A percentile compares a stretch with the other conserved stretches of the same genome.
Evolutionary conservation across 495 filamentous ascomycete species (phyloP).

Genomic region (Patellaria atrata): DNA sequence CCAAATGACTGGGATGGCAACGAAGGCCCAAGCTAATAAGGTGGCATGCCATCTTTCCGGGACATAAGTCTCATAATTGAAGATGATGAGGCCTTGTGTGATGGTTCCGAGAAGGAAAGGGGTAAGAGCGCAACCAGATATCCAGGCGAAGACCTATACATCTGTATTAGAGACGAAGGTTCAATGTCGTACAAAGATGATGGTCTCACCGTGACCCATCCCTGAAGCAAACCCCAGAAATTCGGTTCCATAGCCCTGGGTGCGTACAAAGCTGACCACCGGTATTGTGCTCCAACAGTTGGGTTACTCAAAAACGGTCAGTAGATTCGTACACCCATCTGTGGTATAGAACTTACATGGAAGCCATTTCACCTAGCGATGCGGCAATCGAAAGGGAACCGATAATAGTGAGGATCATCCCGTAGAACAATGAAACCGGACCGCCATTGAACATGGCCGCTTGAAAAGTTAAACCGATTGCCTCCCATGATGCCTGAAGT

Average conservation of each 20-base stretch:
- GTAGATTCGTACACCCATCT: too few species aligned
- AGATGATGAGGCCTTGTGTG: constrained; percentile 18
- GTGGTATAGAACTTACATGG: too few species aligned
- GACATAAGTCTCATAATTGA: constrained; percentile 19
- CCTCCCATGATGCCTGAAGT: constrained; percentile 23
- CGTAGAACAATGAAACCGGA: constrained; percentile 24
- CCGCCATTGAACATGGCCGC: constrained; percentile 23
- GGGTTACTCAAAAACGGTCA: too few species aligned
- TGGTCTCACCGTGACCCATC: constrained; percentile 7
- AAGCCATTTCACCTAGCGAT: constrained; percentile 28
- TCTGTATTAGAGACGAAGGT: constrained; percentile 3
- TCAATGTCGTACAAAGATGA: background rate
- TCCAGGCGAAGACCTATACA: constrained; percentile 11
- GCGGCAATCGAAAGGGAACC: constrained; percentile 20
- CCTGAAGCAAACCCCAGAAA: constrained; percentile 18
- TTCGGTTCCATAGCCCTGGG: constrained; percentile 31
- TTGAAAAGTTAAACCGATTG: constrained; percentile 16
- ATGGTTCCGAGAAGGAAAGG: constrained; percentile 17
- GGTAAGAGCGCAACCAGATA: constrained; percentile 11
- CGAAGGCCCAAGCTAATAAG: constrained; percentile 14
- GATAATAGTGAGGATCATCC: constrained; percentile 18
- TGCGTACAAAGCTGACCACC: constrained; percentile 20
- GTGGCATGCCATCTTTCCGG: constrained; percentile 20
- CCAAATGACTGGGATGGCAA: constrained; percentile 9
- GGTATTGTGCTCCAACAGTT: constrained; percentile 17